Evolutionary conservation across 495 filamentous ascomycete species (phyloP).

Genomic region (Hypoxylon fragiforme): DNA sequence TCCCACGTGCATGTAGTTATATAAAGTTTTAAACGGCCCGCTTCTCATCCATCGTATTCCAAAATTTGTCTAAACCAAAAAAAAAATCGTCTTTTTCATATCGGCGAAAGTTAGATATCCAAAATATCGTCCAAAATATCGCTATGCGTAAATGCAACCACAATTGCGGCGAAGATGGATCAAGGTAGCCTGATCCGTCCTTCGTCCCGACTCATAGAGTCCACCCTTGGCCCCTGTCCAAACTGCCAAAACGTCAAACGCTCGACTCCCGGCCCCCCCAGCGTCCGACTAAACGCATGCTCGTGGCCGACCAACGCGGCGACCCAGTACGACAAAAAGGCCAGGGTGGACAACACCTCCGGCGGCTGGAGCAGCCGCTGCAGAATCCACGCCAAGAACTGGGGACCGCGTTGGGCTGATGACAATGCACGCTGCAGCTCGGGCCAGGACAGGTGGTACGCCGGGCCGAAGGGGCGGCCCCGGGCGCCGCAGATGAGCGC

Average conservation of each 20-base stretch:
- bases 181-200: constrained; percentile 9
- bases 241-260: constrained; percentile 1
- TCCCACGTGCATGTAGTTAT: too few relatives aligned
- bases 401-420: too few relatives aligned
- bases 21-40: too few relatives aligned
- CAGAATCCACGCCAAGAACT: neutral
- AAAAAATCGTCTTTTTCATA: too few relatives aligned
- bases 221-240: neutral
- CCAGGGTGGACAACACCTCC: neutral
- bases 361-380: constrained; percentile 1
- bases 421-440: neutral
- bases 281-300: constrained; percentile 7
- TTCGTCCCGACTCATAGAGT: constrained; percentile 3
- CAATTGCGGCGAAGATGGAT: too few relatives aligned
- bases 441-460: neutral
- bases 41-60: too few relatives aligned
- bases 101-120: too few relatives aligned
- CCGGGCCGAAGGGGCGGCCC: neutral
- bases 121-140: too few relatives aligned
- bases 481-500: neutral
- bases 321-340: constrained; percentile 3
- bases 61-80: too few relatives aligned
- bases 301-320: constrained; percentile 2
- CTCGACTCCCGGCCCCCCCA: constrained; percentile 19
- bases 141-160: too few relatives aligned